Percentiles rank a stretch among this genome's conserved stretches.
These are phyloP conservation scores for Acacia pycnantha DNA, from an alignment of 331 rosid species.

Conservation along the genomic window DNA sequence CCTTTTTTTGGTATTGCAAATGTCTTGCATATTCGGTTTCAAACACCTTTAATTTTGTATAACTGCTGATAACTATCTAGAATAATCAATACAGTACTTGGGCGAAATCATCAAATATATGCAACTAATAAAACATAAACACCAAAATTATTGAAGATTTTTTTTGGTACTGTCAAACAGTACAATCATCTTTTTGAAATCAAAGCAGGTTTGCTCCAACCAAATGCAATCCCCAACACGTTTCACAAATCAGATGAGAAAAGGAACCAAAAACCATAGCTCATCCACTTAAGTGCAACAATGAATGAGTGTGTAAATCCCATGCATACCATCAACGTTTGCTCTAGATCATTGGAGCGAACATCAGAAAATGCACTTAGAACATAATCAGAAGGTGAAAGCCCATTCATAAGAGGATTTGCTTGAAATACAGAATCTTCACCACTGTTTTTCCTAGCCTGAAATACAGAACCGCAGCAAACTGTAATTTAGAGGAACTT, in stretches of 20 bases:
- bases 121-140: background rate
- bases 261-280: background rate
- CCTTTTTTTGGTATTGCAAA: background rate
- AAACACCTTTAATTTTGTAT: background rate
- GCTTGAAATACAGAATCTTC: slow-evolving; percentile 51
- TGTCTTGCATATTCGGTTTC: background rate
- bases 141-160: background rate
- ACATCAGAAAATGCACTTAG: slow-evolving; percentile 75
- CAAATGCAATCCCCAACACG: background rate
- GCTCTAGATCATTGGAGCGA: slow-evolving; percentile 83
- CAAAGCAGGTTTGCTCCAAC: background rate
- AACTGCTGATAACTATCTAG: background rate
- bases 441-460: slow-evolving; percentile 65
- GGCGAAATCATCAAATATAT: background rate
- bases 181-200: background rate
- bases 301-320: slow-evolving; percentile 17
- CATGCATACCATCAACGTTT: slow-evolving; percentile 73
- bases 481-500: background rate
- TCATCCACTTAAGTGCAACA: slow-evolving; percentile 9
- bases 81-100: background rate
- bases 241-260: background rate
- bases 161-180: background rate
- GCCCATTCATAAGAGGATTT: slow-evolving; percentile 67
- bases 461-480: slow-evolving; percentile 32
- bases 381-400: slow-evolving; percentile 76